phyloP scores from a whole-genome alignment of 129 eudicot genomes.

The Kitagawia praeruptora region DNA sequence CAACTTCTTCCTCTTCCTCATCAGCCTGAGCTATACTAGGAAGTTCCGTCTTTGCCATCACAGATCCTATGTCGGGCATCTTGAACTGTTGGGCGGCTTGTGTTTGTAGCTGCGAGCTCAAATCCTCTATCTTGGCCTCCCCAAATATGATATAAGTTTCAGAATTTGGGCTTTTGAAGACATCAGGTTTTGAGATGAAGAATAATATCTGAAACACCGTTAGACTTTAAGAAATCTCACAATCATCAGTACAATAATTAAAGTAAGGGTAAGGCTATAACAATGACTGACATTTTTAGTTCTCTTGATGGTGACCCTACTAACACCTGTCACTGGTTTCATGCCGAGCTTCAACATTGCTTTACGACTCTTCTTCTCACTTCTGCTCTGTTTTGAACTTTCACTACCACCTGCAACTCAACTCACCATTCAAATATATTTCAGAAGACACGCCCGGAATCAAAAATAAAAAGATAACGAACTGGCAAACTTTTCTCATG shows the following conservation, averaged over 20 bases:
- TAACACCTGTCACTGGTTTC: slow-evolving; percentile 50
- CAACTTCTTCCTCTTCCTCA: slow-evolving; percentile 56
- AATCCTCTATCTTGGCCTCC: slow-evolving; percentile 56
- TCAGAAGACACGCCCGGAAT: neutral
- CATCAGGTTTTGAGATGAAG: slow-evolving; percentile 58
- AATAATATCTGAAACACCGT: slow-evolving; percentile 27
- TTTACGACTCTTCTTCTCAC: slow-evolving; percentile 59
- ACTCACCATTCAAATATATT: neutral
- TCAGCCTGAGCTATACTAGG: slow-evolving; percentile 27
- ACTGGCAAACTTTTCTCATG: neutral
- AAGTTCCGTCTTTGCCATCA: slow-evolving; percentile 33
- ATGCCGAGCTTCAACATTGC: slow-evolving; percentile 61
- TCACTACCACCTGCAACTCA: slow-evolving; percentile 28
- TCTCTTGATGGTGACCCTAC: slow-evolving; percentile 55
- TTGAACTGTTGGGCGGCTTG: slow-evolving; percentile 64
- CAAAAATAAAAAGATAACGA: neutral
- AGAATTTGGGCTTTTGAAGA: slow-evolving; percentile 58
- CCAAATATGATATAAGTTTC: slow-evolving; percentile 58
- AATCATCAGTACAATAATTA: neutral
- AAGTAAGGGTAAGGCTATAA: neutral
- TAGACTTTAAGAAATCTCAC: neutral
- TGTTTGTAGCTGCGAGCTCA: slow-evolving; percentile 61
- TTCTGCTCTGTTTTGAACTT: slow-evolving; percentile 48
- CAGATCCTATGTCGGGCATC: slow-evolving; percentile 45
- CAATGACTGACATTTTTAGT: slow-evolving; percentile 31